phyloP scores from a whole-genome alignment of 257 asterid species.

The Osmanthus fragrans region DNA sequence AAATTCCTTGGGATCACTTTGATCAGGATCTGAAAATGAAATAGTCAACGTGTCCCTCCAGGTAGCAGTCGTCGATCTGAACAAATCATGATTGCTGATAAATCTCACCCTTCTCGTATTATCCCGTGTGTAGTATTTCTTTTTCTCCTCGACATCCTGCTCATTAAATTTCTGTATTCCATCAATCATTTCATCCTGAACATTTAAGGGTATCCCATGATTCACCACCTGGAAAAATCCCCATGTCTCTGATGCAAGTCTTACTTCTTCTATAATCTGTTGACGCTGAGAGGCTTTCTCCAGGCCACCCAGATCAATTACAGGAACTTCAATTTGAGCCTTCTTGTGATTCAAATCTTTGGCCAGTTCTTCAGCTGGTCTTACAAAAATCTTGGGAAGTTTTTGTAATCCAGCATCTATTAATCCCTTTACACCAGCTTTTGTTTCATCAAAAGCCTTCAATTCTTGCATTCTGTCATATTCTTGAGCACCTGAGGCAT shows the following conservation, averaged over 20 bases:
- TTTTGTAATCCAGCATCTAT: slow-evolving; percentile 41
- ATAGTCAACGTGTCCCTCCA: slow-evolving; percentile 62
- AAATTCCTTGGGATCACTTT: slow-evolving; percentile 28
- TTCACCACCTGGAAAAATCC: slow-evolving; percentile 59
- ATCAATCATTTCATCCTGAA: slow-evolving; percentile 33
- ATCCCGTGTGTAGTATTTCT: slow-evolving; percentile 50
- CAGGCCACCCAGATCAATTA: slow-evolving; percentile 41
- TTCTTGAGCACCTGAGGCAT: not conserved
- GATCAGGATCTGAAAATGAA: slow-evolving; percentile 27
- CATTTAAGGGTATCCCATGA: slow-evolving; percentile 40
- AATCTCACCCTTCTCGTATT: slow-evolving; percentile 24
- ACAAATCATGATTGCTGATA: slow-evolving; percentile 42
- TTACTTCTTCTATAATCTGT: slow-evolving; percentile 33
- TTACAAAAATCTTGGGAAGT: slow-evolving; percentile 44
- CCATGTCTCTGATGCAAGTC: slow-evolving; percentile 42
- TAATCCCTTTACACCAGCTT: slow-evolving; percentile 61
- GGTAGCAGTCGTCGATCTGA: slow-evolving; percentile 38
- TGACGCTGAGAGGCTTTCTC: slow-evolving; percentile 18
- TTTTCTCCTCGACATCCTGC: slow-evolving; percentile 36
- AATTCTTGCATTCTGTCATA: slow-evolving; percentile 36
- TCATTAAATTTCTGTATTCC: slow-evolving; percentile 35
- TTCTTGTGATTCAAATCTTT: slow-evolving; percentile 17
- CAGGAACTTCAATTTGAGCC: slow-evolving; percentile 32
- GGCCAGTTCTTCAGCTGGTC: slow-evolving; percentile 28
- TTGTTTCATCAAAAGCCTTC: slow-evolving; percentile 51